Evolutionary conservation across 495 filamentous ascomycete species (phyloP).

Genomic region (Penicillium malachiteum): DNA sequence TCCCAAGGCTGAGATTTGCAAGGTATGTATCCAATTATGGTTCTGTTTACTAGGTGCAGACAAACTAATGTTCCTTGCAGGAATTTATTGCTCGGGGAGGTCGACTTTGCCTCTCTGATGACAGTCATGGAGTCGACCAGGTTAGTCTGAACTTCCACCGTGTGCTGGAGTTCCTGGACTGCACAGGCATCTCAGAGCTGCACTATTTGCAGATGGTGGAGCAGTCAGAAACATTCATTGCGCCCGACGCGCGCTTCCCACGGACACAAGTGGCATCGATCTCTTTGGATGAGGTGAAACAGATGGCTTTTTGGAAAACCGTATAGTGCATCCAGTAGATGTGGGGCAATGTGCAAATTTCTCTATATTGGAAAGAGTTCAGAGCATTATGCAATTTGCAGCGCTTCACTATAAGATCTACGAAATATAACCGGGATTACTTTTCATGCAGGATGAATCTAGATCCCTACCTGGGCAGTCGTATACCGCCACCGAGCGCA

Average conservation of each 20-base stretch:
- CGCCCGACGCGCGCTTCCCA: slow-evolving; percentile 43
- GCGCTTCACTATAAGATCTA: background rate
- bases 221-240: slow-evolving; percentile 13
- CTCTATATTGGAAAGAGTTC: background rate
- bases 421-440: slow-evolving; percentile 1
- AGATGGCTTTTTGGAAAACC: slow-evolving; percentile 24
- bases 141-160: slow-evolving; percentile 66
- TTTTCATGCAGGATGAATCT: background rate
- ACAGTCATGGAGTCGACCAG: slow-evolving; percentile 83
- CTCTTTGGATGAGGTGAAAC: slow-evolving; percentile 23
- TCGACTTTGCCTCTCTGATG: slow-evolving; percentile 82
- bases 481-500: background rate
- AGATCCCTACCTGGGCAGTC: background rate
- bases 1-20: slow-evolving; percentile 73
- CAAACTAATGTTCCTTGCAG: slow-evolving; percentile 26
- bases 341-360: background rate
- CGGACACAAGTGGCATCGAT: slow-evolving; percentile 31
- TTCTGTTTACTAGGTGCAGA: no score
- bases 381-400: no score
- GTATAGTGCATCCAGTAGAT: background rate
- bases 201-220: slow-evolving; percentile 40
- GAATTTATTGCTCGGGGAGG: slow-evolving; percentile 66
- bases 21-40: slow-evolving; percentile 48
- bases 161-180: slow-evolving; percentile 57
- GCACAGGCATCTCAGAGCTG: slow-evolving; percentile 44